Evolutionary conservation across 192 early-diverging fungal genomes (phyloP), one percentile per base, ranked within the genome.

Genomic region (Podila minutissima): DNA sequence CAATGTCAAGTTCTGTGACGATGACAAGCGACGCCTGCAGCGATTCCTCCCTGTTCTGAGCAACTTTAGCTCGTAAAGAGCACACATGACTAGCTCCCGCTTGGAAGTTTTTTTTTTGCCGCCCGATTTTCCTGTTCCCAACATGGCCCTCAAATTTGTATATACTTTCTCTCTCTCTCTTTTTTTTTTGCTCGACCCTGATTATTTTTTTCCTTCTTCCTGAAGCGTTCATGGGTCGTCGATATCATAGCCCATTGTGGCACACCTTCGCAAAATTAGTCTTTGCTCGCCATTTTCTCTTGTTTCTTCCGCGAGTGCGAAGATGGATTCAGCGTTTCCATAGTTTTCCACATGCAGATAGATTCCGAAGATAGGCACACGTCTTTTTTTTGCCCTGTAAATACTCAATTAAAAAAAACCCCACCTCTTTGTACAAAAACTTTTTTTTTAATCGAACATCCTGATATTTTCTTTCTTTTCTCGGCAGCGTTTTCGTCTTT

Each of bases 1-100:
- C 69, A 81, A 81, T 59, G 71, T 81, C 77, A 81, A 81, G 71
- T 81, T 81, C 51, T 81, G 77, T 46, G 77, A 81, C 31, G 71
- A 81, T 35, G 77, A 81, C 71, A 81, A 81, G 62, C 60, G 77
- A 38, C 77, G 77, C 31, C 69, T 81, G 77, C 77, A 81, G 35
- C 77, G 77, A 20, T 81, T 81, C 62, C 62, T 81, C 11, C 77
- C 77, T 3, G 70, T 69, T 12, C 77, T 81, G 38, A 66, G 71
- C 63, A 81, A 62, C 67, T 81, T 81, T 66, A 81, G 71, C 48
- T 68, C 67, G 58, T 81, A 50, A 68, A 26, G 37, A 12, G 13
- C 48, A 15, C 26, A 31, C 65, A 46, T 6, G 63, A n/a, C n/a
- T 22, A 12, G 22, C 64, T 46, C 46, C n/a, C 26, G 35, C 10